A percentile compares a stretch with the other conserved stretches of the same genome.
Evolutionary conservation across 345 rosid genomes (phyloP).

Genomic region (Salix caprea): DNA sequence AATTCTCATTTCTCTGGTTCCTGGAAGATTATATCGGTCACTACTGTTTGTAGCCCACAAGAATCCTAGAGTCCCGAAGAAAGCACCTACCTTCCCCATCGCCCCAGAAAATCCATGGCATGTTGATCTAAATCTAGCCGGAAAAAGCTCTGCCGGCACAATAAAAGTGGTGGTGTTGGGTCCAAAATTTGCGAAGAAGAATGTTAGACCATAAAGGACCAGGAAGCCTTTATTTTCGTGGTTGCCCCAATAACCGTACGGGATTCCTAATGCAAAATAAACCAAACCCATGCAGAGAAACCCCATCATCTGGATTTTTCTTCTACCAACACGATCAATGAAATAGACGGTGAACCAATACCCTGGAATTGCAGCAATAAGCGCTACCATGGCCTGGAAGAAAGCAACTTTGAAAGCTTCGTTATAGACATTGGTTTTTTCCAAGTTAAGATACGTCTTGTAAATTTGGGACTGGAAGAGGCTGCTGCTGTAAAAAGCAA

Average conservation of each 20-base stretch:
- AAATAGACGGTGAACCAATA: slow-evolving; percentile 59
- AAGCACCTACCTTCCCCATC: slow-evolving; percentile 65
- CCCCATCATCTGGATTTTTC: slow-evolving; percentile 58
- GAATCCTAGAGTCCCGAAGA: slow-evolving; percentile 58
- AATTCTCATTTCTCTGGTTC: slow-evolving; percentile 22
- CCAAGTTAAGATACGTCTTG: neutral
- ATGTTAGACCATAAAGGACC: slow-evolving; percentile 45
- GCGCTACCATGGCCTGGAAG: slow-evolving; percentile 44
- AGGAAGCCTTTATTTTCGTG: slow-evolving; percentile 32
- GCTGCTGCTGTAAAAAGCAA: slow-evolving; percentile 60
- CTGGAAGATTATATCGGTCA: neutral
- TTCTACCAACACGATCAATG: slow-evolving; percentile 63
- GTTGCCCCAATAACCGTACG: slow-evolving; percentile 35
- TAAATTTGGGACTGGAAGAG: slow-evolving; percentile 62
- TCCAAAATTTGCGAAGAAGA: slow-evolving; percentile 81
- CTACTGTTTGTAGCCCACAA: slow-evolving; percentile 36
- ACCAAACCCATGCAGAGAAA: slow-evolving; percentile 58
- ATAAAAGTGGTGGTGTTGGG: slow-evolving; percentile 82
- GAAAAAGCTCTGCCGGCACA: slow-evolving; percentile 75
- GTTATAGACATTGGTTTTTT: slow-evolving; percentile 20
- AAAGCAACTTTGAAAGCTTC: slow-evolving; percentile 44
- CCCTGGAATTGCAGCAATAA: slow-evolving; percentile 58
- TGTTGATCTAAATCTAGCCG: slow-evolving; percentile 75
- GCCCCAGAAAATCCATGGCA: slow-evolving; percentile 84
- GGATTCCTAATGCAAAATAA: slow-evolving; percentile 44